These are phyloP conservation scores for Aphanocladium album DNA, from an alignment of 2,329 filamentous ascomycete genomes.

Conservation along the genomic window DNA sequence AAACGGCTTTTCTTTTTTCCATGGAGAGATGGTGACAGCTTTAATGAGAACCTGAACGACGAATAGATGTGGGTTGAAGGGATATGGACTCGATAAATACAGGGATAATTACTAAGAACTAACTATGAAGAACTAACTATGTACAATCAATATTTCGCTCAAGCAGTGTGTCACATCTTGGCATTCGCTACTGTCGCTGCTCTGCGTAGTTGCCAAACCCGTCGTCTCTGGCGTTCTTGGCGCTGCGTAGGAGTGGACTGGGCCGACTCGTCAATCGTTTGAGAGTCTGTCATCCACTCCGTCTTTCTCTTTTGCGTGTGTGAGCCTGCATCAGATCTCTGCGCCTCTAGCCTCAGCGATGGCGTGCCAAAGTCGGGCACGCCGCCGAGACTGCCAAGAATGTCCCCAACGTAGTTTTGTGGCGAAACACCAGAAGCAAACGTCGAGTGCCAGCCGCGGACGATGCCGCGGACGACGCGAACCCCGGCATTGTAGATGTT, in stretches of 20 bases:
- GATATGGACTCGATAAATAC: not conserved
- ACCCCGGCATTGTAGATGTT: slow-evolving; percentile 65
- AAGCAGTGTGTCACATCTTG: not conserved
- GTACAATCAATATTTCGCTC: not conserved
- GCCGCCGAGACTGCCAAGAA: slow-evolving; percentile 64
- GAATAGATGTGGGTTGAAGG: not conserved
- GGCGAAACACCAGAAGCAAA: slow-evolving; percentile 54
- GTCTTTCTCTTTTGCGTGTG: not conserved
- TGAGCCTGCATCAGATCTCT: not conserved
- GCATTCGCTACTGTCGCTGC: not conserved
- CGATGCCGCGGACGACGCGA: slow-evolving; percentile 59
- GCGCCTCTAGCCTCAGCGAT: not conserved
- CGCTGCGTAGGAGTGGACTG: not conserved
- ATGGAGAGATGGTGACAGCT: not conserved
- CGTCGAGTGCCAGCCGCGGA: slow-evolving; percentile 53
- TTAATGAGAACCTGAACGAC: not conserved
- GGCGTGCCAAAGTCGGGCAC: slow-evolving; percentile 55
- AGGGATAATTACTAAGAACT: not conserved
- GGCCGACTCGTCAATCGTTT: not conserved
- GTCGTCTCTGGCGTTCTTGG: not conserved
- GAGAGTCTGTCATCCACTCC: not conserved
- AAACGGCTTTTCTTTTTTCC: not conserved
- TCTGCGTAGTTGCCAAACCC: not conserved
- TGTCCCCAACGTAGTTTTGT: slow-evolving; percentile 64
- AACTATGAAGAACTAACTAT: no score